A percentile compares a stretch with the other conserved stretches of the same genome.
Evolutionary conservation across 306 rosid species (phyloP).

Genomic region (Datisca glomerata): DNA sequence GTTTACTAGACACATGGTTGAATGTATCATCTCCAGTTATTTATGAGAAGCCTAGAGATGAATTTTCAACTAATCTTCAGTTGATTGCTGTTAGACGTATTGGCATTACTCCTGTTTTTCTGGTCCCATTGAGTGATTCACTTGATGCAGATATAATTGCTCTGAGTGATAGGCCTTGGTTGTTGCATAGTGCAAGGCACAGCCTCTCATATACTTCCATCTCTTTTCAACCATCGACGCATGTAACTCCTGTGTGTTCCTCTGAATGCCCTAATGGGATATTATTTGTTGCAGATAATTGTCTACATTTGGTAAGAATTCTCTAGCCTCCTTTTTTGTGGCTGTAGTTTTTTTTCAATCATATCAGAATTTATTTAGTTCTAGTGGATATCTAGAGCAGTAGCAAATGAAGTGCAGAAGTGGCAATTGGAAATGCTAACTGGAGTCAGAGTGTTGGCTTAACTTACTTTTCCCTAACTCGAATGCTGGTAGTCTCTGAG

Average conservation of each 20-base stretch:
- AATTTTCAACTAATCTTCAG: slow-evolving; percentile 47
- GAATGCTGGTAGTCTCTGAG: too few species aligned
- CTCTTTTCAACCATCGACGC: slow-evolving; percentile 86
- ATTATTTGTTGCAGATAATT: slow-evolving; percentile 74
- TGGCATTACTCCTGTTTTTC: slow-evolving; percentile 93
- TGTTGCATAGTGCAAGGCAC: slow-evolving; percentile 89
- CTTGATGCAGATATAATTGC: slow-evolving; percentile 84
- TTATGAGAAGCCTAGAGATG: slow-evolving; percentile 24
- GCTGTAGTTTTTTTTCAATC: background rate
- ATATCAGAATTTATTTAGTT: background rate
- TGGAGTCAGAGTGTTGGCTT: too few species aligned
- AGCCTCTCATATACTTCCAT: slow-evolving; percentile 89
- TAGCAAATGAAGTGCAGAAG: too few species aligned
- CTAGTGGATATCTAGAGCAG: background rate
- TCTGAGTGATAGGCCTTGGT: slow-evolving; percentile 92
- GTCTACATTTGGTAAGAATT: slow-evolving; percentile 78
- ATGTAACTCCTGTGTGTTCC: slow-evolving; percentile 80
- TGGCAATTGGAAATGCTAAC: too few species aligned
- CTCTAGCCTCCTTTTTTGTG: slow-evolving; percentile 7
- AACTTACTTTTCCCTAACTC: too few species aligned
- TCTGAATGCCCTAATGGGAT: slow-evolving; percentile 88
- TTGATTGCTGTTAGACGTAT: slow-evolving; percentile 83
- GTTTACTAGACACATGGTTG: slow-evolving; percentile 27
- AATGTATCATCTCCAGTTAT: slow-evolving; percentile 31
- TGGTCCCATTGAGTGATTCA: slow-evolving; percentile 71